Base-by-base conservation (phyloP, 306 rosid genomes). In the Dalbergia cultrata region DNA sequence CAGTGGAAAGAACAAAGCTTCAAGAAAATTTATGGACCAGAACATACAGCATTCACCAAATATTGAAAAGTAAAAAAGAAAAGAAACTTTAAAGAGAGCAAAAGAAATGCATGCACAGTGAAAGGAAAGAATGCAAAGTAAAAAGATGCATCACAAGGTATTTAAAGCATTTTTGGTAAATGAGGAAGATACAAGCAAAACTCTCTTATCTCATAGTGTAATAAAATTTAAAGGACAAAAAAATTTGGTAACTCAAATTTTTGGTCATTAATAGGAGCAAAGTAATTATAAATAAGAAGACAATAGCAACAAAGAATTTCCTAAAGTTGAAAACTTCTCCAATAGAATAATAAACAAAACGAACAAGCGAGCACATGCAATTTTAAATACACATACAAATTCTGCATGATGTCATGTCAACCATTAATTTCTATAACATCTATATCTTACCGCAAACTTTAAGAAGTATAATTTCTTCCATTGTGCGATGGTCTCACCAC, bases 401-500 rank as follows among this genome's bases (percentile, higher is more conserved):
- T 26, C 47, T 66, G 45, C 21, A 69, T 50, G 19, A 61, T 11
- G 14, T 41, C 52, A 65, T 53, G 79, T 54, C 61, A 76, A 79
- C 33, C 19, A 26, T 35, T 21, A 11, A 80, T 69, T 58, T 59
- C 72, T 71, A 53, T 72, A 68, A 62, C 65, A 58, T 31, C 68
- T 66, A 79, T 83, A 72, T 80, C 90, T 79, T 85, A 89, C 94
- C 90, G 86, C 89, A 67, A 76, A 80, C 74, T 85, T 87, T 70
- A 56, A 85, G 81, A 87, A 82, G 86, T 89, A 86, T 13, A 85
- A 76, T 74, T 85, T 88, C 71, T 82, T 75, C 93, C 97, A 89
- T 22, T 85, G 82, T 17, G 88, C 83, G 74, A 88, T 86, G 79
- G 92, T 92, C 66, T 88, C 90, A 13, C 94, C 94, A 12, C 87